Percentiles rank a stretch among this genome's conserved stretches.
Evolutionary conservation across 75 land plant species (phyloP).

Genomic region (Cryptomeria japonica): DNA sequence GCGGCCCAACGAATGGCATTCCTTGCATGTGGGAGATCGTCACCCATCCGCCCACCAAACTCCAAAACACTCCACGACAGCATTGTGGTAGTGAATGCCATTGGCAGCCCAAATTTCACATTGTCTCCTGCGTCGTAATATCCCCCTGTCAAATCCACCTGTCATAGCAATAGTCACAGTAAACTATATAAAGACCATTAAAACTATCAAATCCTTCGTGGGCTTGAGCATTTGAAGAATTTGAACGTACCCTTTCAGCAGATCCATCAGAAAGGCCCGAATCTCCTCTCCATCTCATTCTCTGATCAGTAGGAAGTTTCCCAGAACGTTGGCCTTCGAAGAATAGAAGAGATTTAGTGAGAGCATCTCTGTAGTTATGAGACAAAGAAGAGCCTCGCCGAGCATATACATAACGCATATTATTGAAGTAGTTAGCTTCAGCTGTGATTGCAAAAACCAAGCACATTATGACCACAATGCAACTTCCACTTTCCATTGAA

Average conservation of each 20-base stretch:
- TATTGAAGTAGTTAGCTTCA: neutral
- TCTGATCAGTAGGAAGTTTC: conserved; percentile 23
- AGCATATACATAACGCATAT: neutral
- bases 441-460: neutral
- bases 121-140: conserved; percentile 92
- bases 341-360: conserved; percentile 27
- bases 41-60: conserved; percentile 49
- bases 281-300: conserved; percentile 32
- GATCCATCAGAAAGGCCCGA: conserved; percentile 34
- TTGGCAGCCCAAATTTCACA: conserved; percentile 76
- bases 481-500: neutral
- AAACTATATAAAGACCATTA: neutral
- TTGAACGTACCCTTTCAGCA: conserved; percentile 7
- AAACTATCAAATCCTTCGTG: neutral
- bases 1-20: conserved; percentile 69
- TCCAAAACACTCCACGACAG: conserved; percentile 83
- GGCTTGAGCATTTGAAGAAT: neutral
- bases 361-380: conserved; percentile 24
- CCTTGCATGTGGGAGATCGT: conserved; percentile 45
- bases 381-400: neutral
- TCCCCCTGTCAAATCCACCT: conserved; percentile 86
- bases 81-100: conserved; percentile 80
- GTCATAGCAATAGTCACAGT: neutral
- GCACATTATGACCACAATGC: neutral
- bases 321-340: conserved; percentile 44